These are phyloP conservation scores for Cutaneotrichosporon spelunceum DNA, from an alignment of 1,284 basidiomycete species.

Conservation along the genomic window DNA sequence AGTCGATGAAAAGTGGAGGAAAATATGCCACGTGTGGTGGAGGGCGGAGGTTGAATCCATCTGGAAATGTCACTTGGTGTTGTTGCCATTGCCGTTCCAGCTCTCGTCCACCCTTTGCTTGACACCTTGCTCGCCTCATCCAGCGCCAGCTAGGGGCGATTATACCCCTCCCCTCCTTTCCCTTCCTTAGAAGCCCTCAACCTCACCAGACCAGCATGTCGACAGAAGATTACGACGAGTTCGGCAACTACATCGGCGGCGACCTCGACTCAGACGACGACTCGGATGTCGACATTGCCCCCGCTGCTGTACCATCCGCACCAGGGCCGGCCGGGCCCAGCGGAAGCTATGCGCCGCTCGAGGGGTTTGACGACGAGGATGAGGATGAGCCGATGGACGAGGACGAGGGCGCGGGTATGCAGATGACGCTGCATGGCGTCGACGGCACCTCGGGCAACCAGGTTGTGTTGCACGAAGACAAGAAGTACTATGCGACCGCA, in stretches of 20 bases:
- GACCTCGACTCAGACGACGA: constrained; percentile 86
- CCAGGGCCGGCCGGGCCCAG: constrained; percentile 40
- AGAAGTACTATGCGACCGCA: constrained; percentile 95
- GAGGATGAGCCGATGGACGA: constrained; percentile 46
- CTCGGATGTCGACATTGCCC: constrained; percentile 41
- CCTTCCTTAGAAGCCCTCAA: not conserved
- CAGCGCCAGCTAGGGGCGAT: not conserved
- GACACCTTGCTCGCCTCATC: not conserved
- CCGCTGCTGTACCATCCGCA: constrained; percentile 27
- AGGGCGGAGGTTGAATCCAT: not conserved
- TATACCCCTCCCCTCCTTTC: too few species aligned
- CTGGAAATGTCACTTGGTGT: not conserved
- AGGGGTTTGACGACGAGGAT: constrained; percentile 49
- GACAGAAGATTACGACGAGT: constrained; percentile 57
- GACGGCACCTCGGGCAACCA: constrained; percentile 60
- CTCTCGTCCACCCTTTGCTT: constrained; percentile 3
- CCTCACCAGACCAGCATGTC: constrained; percentile 40
- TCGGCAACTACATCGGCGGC: constrained; percentile 92
- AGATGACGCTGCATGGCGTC: constrained; percentile 47
- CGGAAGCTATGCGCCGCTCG: constrained; percentile 46
- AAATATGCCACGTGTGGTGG: constrained; percentile 3
- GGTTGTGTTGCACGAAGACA: constrained; percentile 92
- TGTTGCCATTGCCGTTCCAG: not conserved
- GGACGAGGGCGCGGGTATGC: constrained; percentile 37
- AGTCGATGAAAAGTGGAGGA: not conserved